Base-by-base conservation (phyloP, 129 eudicot species). In the Tagetes erecta region DNA sequence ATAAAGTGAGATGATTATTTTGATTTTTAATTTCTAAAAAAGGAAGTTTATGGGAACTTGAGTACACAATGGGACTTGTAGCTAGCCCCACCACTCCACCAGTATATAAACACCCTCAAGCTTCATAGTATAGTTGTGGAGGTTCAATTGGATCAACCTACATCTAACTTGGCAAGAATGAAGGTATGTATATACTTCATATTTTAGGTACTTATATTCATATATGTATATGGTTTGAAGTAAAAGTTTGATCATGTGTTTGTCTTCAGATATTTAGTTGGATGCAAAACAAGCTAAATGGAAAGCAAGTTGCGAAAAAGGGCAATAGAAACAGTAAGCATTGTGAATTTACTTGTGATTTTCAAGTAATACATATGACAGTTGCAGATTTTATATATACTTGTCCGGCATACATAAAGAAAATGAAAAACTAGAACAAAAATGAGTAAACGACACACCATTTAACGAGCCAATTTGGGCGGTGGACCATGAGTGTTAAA, bases 261-360 rank as follows among this genome's bases (percentile, higher is more conserved):
- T 45, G 64, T 57, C 46, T 79, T 70, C 76, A 89, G 96, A 83
- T 89, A 70, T 87, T 89, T 73, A 76, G 85, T 67, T 89, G 96
- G 96, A 77, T 87, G 82, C 89, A 86, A 63, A 89, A 69, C 81
- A 89, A 84, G 81, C 77, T 81, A 44, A 86, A 49, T 74, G 87
- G 80, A 20, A 86, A 72, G 37, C 89, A 84, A 79, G 78, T 12
- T 57, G 67, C 52, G 67, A 84, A 58, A 36, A 69, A 64, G 55
- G 63, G 83, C 33, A 74, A 74, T 64, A 37, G 68, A 30, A 79
- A 80, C 53, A 42, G 87, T 85, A 80, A 78, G 87, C 76, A 5
- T 76, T 20, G 27, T 20, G 27, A 20, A 20, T 20, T 20, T 20
- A 20, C 27, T 20, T 20, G 27, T 20, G 27, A 20, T 20, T 20